Base-by-base conservation (phyloP, 331 rosid genomes). In the Dryas integrifolia region DNA sequence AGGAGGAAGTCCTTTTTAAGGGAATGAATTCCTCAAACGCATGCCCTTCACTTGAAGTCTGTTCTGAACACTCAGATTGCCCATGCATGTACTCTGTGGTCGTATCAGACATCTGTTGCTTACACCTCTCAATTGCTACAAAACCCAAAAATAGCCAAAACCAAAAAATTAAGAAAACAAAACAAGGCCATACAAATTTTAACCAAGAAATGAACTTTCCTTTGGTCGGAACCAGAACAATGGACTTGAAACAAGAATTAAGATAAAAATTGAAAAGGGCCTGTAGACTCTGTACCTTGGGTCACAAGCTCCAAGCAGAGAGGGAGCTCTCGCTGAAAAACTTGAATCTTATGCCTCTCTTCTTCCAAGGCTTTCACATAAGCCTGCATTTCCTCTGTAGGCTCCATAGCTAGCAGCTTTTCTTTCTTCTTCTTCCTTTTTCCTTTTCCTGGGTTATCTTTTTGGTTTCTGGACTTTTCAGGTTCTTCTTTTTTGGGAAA, bases 11-110 rank as follows among this genome's bases (percentile, higher is more conserved):
- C 77, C 89, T 82, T 78, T 81, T 91, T 0, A 91, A 59, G 0
- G 96, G 98, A n/a, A 94, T 86, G 30, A 94, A 94, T 74, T 91
- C 98, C 78, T 88, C 92, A 56, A 94, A 81, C 63, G 80, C 87
- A 74, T 81, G 90, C 1, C 76, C 90, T 64, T 78, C 88, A 51
- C 59, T 84, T 0, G 97, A 89, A 59, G 91, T 88, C 82, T 91
- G 95, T 64, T 76, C 92, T 3, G 92, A 91, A 76, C 95, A 83
- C 76, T 90, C 98, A 8, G 93, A 91, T 70, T 87, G 97, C 7
- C 86, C 88, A 35, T 89, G 86, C 78, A 80, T 56, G 69, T 68
- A 83, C 78, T 89, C 85, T 11, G 85, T 80, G 46, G 77, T 87
- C 62, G 82, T 79, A 61, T 86, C 93, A 1, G 88, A 88, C 0